Evolutionary conservation across 192 early-diverging fungal species (phyloP).

Genomic region (Diversispora epigaea): DNA sequence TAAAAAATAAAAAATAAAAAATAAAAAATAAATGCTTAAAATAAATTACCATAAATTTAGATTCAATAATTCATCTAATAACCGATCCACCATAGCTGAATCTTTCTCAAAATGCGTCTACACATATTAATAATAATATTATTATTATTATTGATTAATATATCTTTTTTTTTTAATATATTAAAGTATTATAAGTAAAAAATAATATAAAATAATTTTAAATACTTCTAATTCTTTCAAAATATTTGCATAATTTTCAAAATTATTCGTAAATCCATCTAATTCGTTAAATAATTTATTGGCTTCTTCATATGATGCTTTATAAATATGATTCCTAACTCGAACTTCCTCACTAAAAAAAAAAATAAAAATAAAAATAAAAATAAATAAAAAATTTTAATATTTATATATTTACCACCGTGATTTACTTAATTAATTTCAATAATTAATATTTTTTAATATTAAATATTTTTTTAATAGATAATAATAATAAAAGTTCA

Average conservation of each 20-base stretch:
- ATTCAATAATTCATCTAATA: slow-evolving; percentile 30
- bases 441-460: too few relatives aligned
- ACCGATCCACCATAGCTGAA: slow-evolving; percentile 7
- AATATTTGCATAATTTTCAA: slow-evolving; percentile 12
- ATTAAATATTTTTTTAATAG: slow-evolving; percentile 6
- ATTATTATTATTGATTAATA: neutral
- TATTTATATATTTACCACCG: too few relatives aligned
- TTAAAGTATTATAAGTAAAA: neutral
- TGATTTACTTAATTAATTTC: too few relatives aligned
- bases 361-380: too few relatives aligned
- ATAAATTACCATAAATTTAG: slow-evolving; percentile 27
- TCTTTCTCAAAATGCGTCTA: slow-evolving; percentile 31
- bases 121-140: neutral
- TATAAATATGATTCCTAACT: slow-evolving; percentile 25
- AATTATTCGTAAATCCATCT: slow-evolving; percentile 4
- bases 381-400: neutral
- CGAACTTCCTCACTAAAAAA: slow-evolving; percentile 29
- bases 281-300: slow-evolving; percentile 27
- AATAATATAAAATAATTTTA: too few relatives aligned
- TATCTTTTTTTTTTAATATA: too few relatives aligned
- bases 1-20: neutral
- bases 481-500: neutral
- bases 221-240: slow-evolving; percentile 26
- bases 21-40: neutral
- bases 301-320: slow-evolving; percentile 27